Evolutionary conservation across 2,329 filamentous ascomycete genomes (phyloP), one percentile per base, ranked within the genome.

Genomic region (Colletotrichum sojae): DNA sequence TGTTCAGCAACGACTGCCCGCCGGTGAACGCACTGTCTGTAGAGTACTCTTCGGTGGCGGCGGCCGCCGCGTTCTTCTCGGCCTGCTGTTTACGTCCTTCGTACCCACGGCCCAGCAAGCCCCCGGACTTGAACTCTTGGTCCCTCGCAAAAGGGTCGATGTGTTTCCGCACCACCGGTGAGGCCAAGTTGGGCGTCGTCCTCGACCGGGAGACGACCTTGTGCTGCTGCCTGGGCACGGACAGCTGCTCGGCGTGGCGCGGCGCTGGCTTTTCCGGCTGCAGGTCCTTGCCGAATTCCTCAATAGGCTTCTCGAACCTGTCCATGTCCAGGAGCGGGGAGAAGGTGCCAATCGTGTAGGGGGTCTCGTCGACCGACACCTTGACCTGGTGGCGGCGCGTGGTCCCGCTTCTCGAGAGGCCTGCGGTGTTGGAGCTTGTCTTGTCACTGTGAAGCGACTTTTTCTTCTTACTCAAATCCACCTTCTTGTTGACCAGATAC

Each of bases 401-500:
- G 46, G 75, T 77, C 46, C 76, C 76, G 43, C 74, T 73, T 45
- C 76, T 76, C 51, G 78, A 71, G 46, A 78, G 73, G 52, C 75
- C 77, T 13, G 75, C 49, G 13, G 74, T 73, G 71, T 79, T 80
- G 20, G 74, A 54, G 51, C 75, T 73, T n/a, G 73, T 75, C 55
- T 75, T 65, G 4, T 72, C 65, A n/a, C 67, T 76, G 60, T 79
- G 78, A 12, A 77, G 76, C 75, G 74, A 66, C 56, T 73, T 75
- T 56, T 75, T 73, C 69, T 76, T 78, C 55, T 75, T 77, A 63
- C 87, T 86, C 18, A 90, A 70, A 57, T 81, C 78, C 5, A 81
- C 89, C 76, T 91, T 87, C 70, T 90, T 90, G 73, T 93, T 91
- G 51, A 94, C 92, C 8, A 98, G 82, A 76, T 97, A 97, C 94